phyloP scores from a whole-genome alignment of 2,329 filamentous ascomycete genomes.

The Colletotrichum theobromicola region DNA sequence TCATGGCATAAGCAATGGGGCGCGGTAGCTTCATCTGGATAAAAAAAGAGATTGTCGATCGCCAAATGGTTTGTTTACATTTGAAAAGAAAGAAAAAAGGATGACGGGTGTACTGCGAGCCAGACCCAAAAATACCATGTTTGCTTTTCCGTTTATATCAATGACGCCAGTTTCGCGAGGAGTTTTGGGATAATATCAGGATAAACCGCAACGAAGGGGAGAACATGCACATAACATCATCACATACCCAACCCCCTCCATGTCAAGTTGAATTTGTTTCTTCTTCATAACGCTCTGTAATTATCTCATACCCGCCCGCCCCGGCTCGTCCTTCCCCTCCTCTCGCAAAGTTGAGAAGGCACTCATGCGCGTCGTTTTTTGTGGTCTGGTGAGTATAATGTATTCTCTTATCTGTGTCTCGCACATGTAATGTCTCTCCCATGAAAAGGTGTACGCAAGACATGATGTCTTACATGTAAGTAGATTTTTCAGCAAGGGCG shows the following conservation, averaged over 20 bases:
- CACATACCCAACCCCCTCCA: not conserved
- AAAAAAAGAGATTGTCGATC: not conserved
- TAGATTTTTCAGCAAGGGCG: not conserved
- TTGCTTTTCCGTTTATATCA: not conserved
- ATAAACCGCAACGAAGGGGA: not conserved
- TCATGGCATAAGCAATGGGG: slow-evolving; percentile 7
- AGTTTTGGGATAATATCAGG: slow-evolving; percentile 1
- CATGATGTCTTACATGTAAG: not conserved
- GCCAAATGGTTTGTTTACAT: not conserved
- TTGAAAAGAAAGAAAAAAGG: not conserved
- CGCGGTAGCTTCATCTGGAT: not conserved
- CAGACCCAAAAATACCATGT: not conserved
- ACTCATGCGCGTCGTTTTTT: not conserved
- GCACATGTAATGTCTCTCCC: not conserved
- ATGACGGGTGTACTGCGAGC: not conserved
- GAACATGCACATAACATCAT: not conserved
- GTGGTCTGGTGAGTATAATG: slow-evolving; percentile 10
- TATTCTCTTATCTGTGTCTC: not conserved
- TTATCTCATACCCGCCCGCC: not conserved
- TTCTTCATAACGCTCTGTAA: not conserved
- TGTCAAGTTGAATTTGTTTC: not conserved
- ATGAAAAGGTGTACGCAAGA: not conserved
- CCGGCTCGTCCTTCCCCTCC: not conserved
- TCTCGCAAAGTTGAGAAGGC: not conserved
- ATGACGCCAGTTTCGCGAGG: not conserved